These are phyloP conservation scores for Arthonia radiata DNA, from an alignment of 495 filamentous ascomycete species.

Conservation along the genomic window DNA sequence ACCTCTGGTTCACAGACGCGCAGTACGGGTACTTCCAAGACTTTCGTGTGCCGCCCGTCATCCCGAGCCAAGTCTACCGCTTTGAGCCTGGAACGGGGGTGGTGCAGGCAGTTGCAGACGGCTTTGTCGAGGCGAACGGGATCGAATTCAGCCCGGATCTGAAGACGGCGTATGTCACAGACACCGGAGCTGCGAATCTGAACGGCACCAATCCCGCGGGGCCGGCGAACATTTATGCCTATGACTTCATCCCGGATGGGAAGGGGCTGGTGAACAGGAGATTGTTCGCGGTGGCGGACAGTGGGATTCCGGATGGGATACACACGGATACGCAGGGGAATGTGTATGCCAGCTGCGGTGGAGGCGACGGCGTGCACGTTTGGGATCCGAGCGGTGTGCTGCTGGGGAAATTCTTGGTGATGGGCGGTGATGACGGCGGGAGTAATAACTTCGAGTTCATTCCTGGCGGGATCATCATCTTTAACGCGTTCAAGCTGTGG, in stretches of 20 bases:
- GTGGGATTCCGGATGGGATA: constrained; percentile 16
- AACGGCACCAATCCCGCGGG: too few species aligned
- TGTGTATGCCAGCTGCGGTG: constrained; percentile 21
- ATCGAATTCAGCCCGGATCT: too few species aligned
- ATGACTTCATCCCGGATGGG: too few species aligned
- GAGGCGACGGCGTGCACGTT: constrained; percentile 21
- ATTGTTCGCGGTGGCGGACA: constrained; percentile 30
- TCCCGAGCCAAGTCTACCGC: constrained; percentile 17
- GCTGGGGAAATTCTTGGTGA: too few species aligned
- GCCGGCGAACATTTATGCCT: too few species aligned
- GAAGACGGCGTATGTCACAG: too few species aligned
- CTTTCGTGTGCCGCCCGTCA: constrained; percentile 12
- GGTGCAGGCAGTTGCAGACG: constrained; percentile 26
- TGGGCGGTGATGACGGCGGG: too few species aligned
- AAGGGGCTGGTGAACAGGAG: constrained; percentile 24
- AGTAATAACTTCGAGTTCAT: too few species aligned
- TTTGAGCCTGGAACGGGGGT: constrained; percentile 21
- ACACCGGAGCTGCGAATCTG: too few species aligned
- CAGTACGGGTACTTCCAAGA: constrained; percentile 15
- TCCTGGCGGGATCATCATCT: too few species aligned
- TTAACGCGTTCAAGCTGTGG: too few species aligned
- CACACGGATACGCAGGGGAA: constrained; percentile 20
- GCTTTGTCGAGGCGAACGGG: constrained; percentile 15
- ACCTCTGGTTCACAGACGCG: constrained; percentile 11
- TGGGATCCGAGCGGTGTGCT: too few species aligned